A percentile compares a stretch with the other conserved stretches of the same genome.
These are phyloP conservation scores for Irpex lacteus DNA, from an alignment of 1,284 basidiomycete genomes.

Conservation along the genomic window DNA sequence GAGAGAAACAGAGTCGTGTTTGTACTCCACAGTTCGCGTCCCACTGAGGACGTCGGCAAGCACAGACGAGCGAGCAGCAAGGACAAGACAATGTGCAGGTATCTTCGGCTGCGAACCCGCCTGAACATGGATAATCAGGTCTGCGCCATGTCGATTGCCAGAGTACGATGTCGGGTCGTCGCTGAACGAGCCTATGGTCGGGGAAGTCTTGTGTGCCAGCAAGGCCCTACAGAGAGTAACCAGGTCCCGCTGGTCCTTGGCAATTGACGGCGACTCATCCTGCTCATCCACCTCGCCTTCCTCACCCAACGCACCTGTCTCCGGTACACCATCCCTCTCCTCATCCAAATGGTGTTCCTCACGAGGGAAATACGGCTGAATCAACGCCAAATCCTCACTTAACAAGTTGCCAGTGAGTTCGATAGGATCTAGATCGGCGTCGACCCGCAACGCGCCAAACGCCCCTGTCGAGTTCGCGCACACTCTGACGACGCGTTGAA, in stretches of 20 bases:
- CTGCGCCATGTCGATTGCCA: slow-evolving; percentile 49
- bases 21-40: slow-evolving; percentile 11
- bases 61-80: slow-evolving; percentile 57
- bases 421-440: slow-evolving; percentile 47
- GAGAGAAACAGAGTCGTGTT: not conserved
- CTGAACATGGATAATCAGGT: slow-evolving; percentile 52
- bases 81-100: slow-evolving; percentile 66
- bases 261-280: not conserved
- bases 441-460: slow-evolving; percentile 83
- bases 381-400: slow-evolving; percentile 62
- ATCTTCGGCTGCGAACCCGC: slow-evolving; percentile 33
- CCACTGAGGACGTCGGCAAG: slow-evolving; percentile 45
- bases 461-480: slow-evolving; percentile 88
- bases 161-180: slow-evolving; percentile 34
- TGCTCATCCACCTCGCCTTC: slow-evolving; percentile 2
- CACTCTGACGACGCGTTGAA: slow-evolving; percentile 86
- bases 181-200: slow-evolving; percentile 5
- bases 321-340: not conserved
- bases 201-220: not conserved
- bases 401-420: slow-evolving; percentile 58
- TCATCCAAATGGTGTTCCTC: not conserved
- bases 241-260: not conserved
- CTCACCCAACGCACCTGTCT: too few relatives aligned
- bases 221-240: not conserved
- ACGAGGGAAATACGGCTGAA: slow-evolving; percentile 52